These are phyloP conservation scores for Phytopythium kandeliae DNA, from an alignment of 352 stramenopile genomes.

Conservation along the genomic window DNA sequence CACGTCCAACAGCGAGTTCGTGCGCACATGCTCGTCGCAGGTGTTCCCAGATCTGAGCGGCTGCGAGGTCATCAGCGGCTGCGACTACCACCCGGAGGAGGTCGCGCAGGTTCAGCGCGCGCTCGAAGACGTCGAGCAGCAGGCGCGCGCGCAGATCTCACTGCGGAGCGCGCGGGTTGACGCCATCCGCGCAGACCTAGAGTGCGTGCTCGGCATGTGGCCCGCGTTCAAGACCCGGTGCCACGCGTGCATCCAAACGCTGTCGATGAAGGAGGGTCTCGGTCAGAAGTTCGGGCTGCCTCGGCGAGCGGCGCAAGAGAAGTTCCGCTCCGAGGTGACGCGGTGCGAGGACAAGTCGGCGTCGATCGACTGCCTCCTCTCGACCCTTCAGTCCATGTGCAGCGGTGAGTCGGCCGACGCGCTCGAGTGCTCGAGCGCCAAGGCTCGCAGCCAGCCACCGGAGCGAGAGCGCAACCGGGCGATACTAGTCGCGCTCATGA, in stretches of 20 bases:
- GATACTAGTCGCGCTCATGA: slow-evolving; percentile 35
- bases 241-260: slow-evolving; percentile 60
- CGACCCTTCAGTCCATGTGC: slow-evolving; percentile 37
- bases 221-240: slow-evolving; percentile 64
- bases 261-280: slow-evolving; percentile 87
- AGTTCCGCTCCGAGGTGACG: slow-evolving; percentile 77
- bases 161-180: slow-evolving; percentile 28
- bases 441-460: slow-evolving; percentile 6
- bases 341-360: slow-evolving; percentile 62
- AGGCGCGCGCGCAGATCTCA: slow-evolving; percentile 26
- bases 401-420: slow-evolving; percentile 10
- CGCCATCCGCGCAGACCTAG: slow-evolving; percentile 27
- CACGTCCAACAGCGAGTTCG: slow-evolving; percentile 40
- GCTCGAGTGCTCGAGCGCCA: neutral
- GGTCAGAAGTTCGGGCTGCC: slow-evolving; percentile 88
- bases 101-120: slow-evolving; percentile 36
- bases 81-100: slow-evolving; percentile 84
- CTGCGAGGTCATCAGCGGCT: slow-evolving; percentile 57
- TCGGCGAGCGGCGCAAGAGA: slow-evolving; percentile 75
- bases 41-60: slow-evolving; percentile 59
- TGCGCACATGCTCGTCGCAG: slow-evolving; percentile 43
- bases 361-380: slow-evolving; percentile 60
- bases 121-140: slow-evolving; percentile 31
- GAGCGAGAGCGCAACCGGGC: neutral
- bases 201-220: slow-evolving; percentile 21